phyloP scores from a whole-genome alignment of 139 green algal genomes.

The Trebouxia sp. region DNA sequence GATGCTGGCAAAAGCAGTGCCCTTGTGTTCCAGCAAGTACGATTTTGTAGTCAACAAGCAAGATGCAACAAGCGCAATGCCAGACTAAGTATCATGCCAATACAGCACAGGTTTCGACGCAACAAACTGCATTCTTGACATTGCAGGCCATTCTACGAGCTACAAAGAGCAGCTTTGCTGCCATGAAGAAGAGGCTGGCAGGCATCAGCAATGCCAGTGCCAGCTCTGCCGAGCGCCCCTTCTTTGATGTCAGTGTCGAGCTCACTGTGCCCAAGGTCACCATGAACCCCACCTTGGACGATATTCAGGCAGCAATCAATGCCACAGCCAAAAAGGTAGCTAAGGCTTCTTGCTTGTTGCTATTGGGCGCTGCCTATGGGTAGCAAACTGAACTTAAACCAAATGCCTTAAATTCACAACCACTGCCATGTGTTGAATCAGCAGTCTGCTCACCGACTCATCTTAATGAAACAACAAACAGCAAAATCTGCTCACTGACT shows the following conservation, averaged over 20 bases:
- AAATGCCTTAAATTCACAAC: too few species aligned
- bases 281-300: conserved; percentile 82
- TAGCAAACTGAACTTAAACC: too few species aligned
- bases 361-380: too few species aligned
- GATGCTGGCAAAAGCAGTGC: too few species aligned
- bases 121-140: too few species aligned
- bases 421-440: not conserved
- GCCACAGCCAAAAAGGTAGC: conserved; percentile 66
- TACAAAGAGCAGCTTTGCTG: conserved; percentile 73
- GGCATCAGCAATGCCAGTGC: conserved; percentile 52
- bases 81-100: too few species aligned
- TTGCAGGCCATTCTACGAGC: conserved; percentile 68
- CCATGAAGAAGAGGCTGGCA: conserved; percentile 80
- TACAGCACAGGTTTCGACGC: too few species aligned
- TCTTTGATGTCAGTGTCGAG: conserved; percentile 87
- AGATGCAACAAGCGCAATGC: too few species aligned
- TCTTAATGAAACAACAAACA: not conserved
- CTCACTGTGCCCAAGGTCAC: conserved; percentile 83
- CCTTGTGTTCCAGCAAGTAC: not conserved
- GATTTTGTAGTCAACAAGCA: too few species aligned
- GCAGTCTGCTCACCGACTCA: not conserved
- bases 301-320: conserved; percentile 89
- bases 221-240: conserved; percentile 78
- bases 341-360: too few species aligned
- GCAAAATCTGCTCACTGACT: not conserved